Evolutionary conservation across 2,329 filamentous ascomycete genomes (phyloP).

Genomic region (Ascochyta koolunga): DNA sequence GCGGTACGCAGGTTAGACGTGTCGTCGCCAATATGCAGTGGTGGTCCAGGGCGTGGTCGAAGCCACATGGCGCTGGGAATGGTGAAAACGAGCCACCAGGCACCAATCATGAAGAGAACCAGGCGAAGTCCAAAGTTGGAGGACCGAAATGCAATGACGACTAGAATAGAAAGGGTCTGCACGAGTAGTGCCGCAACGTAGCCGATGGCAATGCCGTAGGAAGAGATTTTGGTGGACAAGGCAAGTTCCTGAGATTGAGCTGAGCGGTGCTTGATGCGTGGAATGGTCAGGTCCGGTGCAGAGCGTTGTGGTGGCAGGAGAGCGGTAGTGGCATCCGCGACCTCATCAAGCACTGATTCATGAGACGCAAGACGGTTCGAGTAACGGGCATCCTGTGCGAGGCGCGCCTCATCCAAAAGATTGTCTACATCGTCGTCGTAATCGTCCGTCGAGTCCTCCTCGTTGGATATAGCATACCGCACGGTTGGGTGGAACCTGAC

Average conservation of each 20-base stretch:
- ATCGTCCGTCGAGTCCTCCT: slow-evolving; percentile 31
- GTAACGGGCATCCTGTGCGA: slow-evolving; percentile 34
- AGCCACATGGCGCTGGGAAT: slow-evolving; percentile 88
- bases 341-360: slow-evolving; percentile 34
- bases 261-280: slow-evolving; percentile 36
- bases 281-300: slow-evolving; percentile 37
- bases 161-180: slow-evolving; percentile 78
- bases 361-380: slow-evolving; percentile 34
- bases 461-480: slow-evolving; percentile 40
- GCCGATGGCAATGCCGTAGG: slow-evolving; percentile 90
- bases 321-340: slow-evolving; percentile 45
- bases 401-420: slow-evolving; percentile 24
- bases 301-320: slow-evolving; percentile 41
- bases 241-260: slow-evolving; percentile 70
- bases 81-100: slow-evolving; percentile 93
- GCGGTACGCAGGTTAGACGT: slow-evolving; percentile 56
- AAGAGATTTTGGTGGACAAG: slow-evolving; percentile 88
- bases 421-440: slow-evolving; percentile 36
- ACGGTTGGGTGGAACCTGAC: slow-evolving; percentile 80
- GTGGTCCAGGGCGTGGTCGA: slow-evolving; percentile 85
- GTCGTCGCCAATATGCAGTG: slow-evolving; percentile 51
- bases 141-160: slow-evolving; percentile 67
- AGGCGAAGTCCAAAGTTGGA: slow-evolving; percentile 86
- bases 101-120: slow-evolving; percentile 83
- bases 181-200: slow-evolving; percentile 86